These are phyloP conservation scores for Xylaria sp. DNA, from an alignment of 2,329 filamentous ascomycete genomes.

Conservation along the genomic window DNA sequence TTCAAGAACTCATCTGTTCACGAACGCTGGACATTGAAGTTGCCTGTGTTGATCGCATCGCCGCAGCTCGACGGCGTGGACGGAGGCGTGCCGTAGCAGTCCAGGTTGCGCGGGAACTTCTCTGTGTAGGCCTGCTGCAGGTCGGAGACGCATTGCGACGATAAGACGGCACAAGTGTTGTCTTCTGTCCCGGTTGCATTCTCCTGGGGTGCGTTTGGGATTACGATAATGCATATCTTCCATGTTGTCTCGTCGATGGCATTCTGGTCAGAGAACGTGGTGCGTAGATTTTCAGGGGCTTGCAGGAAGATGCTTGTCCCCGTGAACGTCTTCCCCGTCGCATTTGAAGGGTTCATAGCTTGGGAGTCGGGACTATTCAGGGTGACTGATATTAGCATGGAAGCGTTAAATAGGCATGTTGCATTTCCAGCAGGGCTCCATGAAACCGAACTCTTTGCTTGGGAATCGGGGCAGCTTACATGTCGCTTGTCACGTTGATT, in stretches of 20 bases:
- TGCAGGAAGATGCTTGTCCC: slow-evolving; percentile 45
- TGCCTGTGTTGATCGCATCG: slow-evolving; percentile 36
- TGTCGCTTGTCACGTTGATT: slow-evolving; percentile 43
- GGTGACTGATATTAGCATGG: slow-evolving; percentile 5
- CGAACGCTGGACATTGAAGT: slow-evolving; percentile 42
- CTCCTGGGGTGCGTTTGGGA: slow-evolving; percentile 39
- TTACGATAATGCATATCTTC: slow-evolving; percentile 45
- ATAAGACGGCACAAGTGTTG: slow-evolving; percentile 37
- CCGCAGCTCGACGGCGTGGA: slow-evolving; percentile 43
- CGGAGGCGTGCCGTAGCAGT: slow-evolving; percentile 44
- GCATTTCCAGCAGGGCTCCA: not conserved
- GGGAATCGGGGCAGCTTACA: slow-evolving; percentile 27
- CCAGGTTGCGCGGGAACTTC: slow-evolving; percentile 40
- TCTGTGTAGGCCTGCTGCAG: slow-evolving; percentile 43
- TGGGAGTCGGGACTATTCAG: slow-evolving; percentile 37
- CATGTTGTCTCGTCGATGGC: slow-evolving; percentile 43
- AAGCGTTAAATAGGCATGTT: not conserved
- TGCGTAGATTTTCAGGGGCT: slow-evolving; percentile 34
- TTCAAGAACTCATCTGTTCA: not conserved
- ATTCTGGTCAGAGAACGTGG: slow-evolving; percentile 30
- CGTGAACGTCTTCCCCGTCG: slow-evolving; percentile 40
- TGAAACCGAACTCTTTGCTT: not conserved
- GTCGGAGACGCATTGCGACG: slow-evolving; percentile 42
- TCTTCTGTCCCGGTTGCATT: slow-evolving; percentile 33
- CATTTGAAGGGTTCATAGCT: slow-evolving; percentile 38